Evolutionary conservation across 176 grass and related monocot species (phyloP).

Genomic region (Chloris gayana): DNA sequence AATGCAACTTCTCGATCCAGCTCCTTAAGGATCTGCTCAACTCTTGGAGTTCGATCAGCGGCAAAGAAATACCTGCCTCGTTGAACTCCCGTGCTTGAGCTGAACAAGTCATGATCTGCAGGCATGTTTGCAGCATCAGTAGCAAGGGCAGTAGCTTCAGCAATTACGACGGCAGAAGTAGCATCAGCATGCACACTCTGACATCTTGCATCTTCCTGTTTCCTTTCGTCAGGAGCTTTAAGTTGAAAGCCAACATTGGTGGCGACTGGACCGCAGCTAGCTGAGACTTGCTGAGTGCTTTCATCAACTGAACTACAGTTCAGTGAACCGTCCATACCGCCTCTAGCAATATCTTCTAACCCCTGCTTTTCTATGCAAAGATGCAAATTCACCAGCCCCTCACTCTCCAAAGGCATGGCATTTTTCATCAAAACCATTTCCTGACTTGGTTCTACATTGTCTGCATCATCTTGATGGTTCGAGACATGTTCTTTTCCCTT

Average conservation of each 20-base stretch:
- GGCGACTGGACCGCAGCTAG: background rate
- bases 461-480: background rate
- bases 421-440: background rate
- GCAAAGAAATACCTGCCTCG: background rate
- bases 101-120: background rate
- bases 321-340: background rate
- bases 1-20: background rate
- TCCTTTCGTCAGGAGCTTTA: background rate
- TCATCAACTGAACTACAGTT: background rate
- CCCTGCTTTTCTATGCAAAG: background rate
- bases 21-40: background rate
- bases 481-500: slow-evolving; percentile 5
- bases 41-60: background rate
- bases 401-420: background rate
- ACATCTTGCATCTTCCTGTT: background rate
- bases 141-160: background rate
- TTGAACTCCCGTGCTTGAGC: background rate
- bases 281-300: background rate
- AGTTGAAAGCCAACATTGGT: background rate
- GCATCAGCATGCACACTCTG: background rate
- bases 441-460: background rate
- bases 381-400: background rate
- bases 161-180: background rate
- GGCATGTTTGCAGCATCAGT: background rate
- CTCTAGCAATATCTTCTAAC: background rate